These are phyloP conservation scores for Aspergillus sclerotioniger DNA, from an alignment of 495 filamentous ascomycete genomes.

Conservation along the genomic window DNA sequence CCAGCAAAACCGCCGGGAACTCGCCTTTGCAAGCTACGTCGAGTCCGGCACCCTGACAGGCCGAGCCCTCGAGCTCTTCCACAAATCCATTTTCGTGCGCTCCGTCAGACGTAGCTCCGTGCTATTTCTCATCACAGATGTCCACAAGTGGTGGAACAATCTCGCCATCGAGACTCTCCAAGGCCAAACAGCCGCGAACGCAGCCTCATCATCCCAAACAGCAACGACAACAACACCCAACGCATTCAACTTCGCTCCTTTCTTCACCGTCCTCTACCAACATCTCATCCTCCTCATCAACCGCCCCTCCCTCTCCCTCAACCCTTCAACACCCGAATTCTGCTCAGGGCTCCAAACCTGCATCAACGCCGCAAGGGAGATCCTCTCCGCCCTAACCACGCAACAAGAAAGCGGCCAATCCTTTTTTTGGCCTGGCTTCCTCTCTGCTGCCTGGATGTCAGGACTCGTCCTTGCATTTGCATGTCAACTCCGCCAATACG, in stretches of 20 bases:
- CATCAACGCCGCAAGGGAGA: slow-evolving; percentile 38
- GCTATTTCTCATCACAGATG: slow-evolving; percentile 39
- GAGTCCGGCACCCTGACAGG: slow-evolving; percentile 41
- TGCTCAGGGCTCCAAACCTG: slow-evolving; percentile 41
- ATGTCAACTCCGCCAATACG: slow-evolving; percentile 41
- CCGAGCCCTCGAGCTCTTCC: slow-evolving; percentile 40
- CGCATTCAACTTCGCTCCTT: slow-evolving; percentile 36
- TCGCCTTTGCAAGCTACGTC: slow-evolving; percentile 38
- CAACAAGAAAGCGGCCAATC: slow-evolving; percentile 32
- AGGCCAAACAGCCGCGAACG: slow-evolving; percentile 6
- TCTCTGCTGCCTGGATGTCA: slow-evolving; percentile 44
- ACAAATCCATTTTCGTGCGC: slow-evolving; percentile 41
- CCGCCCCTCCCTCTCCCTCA: slow-evolving; percentile 39
- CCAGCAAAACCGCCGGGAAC: slow-evolving; percentile 25
- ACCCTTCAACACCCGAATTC: slow-evolving; percentile 35
- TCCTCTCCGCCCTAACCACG: slow-evolving; percentile 31
- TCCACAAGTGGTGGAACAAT: slow-evolving; percentile 47
- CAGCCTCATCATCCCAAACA: background rate
- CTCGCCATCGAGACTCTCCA: slow-evolving; percentile 31
- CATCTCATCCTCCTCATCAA: slow-evolving; percentile 66
- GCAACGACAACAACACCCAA: slow-evolving; percentile 6
- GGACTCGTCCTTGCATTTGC: slow-evolving; percentile 42
- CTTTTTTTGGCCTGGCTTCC: slow-evolving; percentile 42
- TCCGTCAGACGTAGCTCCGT: slow-evolving; percentile 35
- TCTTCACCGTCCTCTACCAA: slow-evolving; percentile 63